A percentile compares a stretch with the other conserved stretches of the same genome.
Conservation (phyloP, 2,329 filamentous ascomycete species). For the Rachicladosporium sp. region DNA sequence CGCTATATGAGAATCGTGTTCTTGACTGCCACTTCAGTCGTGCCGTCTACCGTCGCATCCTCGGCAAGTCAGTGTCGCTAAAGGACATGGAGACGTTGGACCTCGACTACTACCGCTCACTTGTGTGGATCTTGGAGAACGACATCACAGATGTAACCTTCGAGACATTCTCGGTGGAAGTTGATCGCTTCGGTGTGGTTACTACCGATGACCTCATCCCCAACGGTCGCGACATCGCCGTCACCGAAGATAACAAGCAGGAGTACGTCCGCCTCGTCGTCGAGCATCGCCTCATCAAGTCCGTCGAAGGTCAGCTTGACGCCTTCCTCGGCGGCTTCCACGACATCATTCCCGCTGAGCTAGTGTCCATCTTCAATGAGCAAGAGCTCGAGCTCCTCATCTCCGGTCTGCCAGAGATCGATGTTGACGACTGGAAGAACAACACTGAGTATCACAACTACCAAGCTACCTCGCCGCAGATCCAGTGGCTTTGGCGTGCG, state of each 20-base stretch:
- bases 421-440: conserved; percentile 97
- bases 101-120: conserved; percentile 95
- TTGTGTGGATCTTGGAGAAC: conserved; percentile 97
- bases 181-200: conserved; percentile 84
- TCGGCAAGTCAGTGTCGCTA: conserved; percentile 87
- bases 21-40: conserved; percentile 98
- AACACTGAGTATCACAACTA: conserved; percentile 99
- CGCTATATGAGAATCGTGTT: conserved; percentile 87
- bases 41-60: conserved; percentile 94
- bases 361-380: conserved; percentile 96
- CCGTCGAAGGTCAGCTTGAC: conserved; percentile 88
- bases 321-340: conserved; percentile 79
- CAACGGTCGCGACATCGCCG: conserved; percentile 79
- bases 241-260: conserved; percentile 97
- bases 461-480: conserved; percentile 82
- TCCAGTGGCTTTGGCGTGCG: conserved; percentile 99
- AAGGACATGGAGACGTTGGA: conserved; percentile 99
- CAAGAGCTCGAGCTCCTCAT: conserved; percentile 95
- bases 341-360: conserved; percentile 87
- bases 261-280: conserved; percentile 92
- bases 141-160: conserved; percentile 97
- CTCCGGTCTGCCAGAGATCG: conserved; percentile 91
- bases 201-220: conserved; percentile 77
- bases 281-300: conserved; percentile 82
- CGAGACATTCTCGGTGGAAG: conserved; percentile 88